Conservation (phyloP, 768 basidiomycete genomes). For the Cystobasidium tubakii region DNA sequence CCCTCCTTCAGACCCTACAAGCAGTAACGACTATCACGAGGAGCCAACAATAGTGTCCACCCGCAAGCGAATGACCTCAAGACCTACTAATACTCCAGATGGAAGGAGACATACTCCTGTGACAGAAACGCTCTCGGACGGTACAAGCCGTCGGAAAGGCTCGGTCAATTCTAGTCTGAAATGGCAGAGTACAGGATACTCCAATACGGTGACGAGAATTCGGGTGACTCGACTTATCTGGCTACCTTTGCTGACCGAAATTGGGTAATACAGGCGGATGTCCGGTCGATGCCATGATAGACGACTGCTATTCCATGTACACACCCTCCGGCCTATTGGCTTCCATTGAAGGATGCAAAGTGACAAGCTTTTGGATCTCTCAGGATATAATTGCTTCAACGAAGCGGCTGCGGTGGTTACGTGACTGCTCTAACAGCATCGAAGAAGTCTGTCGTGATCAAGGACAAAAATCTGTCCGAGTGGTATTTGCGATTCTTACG, state of each 20-base stretch:
- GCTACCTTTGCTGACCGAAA: not conserved
- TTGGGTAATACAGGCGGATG: slow-evolving; percentile 53
- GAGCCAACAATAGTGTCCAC: not conserved
- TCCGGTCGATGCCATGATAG: slow-evolving; percentile 10
- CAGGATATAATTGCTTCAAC: slow-evolving; percentile 22
- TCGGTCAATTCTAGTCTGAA: slow-evolving; percentile 5
- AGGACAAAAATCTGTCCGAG: slow-evolving; percentile 8
- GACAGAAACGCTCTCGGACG: slow-evolving; percentile 7
- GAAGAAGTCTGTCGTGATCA: not conserved
- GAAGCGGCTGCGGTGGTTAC: slow-evolving; percentile 11
- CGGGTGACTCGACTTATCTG: not conserved
- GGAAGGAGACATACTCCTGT: slow-evolving; percentile 7
- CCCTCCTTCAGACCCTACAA: not conserved
- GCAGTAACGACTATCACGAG: not conserved
- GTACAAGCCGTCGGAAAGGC: not conserved
- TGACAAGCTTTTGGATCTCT: not conserved
- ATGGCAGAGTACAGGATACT: slow-evolving; percentile 19
- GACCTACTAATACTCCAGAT: not conserved
- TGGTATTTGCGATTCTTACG: not conserved
- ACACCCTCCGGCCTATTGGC: not conserved
- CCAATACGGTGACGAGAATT: not conserved
- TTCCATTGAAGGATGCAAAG: too few relatives aligned
- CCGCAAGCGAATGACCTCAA: not conserved
- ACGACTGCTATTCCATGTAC: slow-evolving; percentile 22
- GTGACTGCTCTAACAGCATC: not conserved